A percentile compares a stretch with the other conserved stretches of the same genome.
These are phyloP conservation scores for Aspergillus fischeri DNA, from an alignment of 2,329 filamentous ascomycete genomes.

Conservation along the genomic window DNA sequence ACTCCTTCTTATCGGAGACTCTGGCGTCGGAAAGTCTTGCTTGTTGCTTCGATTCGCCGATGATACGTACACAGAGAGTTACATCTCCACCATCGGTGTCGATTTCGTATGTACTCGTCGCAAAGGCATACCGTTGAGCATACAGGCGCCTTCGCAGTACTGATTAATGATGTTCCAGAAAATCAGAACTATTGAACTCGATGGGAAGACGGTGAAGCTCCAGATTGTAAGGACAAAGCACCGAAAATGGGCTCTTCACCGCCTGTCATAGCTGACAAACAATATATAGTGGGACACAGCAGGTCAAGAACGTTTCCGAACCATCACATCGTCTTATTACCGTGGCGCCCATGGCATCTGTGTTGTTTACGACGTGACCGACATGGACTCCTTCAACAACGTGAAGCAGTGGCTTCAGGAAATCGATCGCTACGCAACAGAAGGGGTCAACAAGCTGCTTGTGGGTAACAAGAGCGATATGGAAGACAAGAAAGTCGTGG, in stretches of 20 bases:
- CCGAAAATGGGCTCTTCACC: not conserved
- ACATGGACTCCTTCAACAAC: conserved; percentile 99
- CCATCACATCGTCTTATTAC: conserved; percentile 99
- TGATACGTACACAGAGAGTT: conserved; percentile 98
- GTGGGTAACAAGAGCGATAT: conserved; percentile 99
- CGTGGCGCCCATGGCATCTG: conserved; percentile 98
- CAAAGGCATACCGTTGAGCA: conserved; percentile 3
- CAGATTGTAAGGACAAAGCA: conserved; percentile 72
- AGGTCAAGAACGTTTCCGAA: conserved; percentile 98
- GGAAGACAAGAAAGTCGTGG: conserved; percentile 99
- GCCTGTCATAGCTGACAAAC: conserved; percentile 12
- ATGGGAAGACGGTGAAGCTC: conserved; percentile 99
- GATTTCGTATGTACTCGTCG: conserved; percentile 73
- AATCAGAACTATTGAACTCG: conserved; percentile 99
- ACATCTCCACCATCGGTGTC: conserved; percentile 99
- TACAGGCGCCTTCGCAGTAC: conserved; percentile 8
- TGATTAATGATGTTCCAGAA: conserved; percentile 57
- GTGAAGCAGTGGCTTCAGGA: conserved; percentile 99
- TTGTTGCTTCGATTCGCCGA: conserved; percentile 96
- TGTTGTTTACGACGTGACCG: conserved; percentile 99
- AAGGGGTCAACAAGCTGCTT: conserved; percentile 98
- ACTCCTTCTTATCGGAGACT: conserved; percentile 99
- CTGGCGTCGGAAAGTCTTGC: conserved; percentile 99
- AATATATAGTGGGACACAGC: conserved; percentile 88
- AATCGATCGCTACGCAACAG: conserved; percentile 97